Percentiles rank a stretch among this genome's conserved stretches.
phyloP scores from a whole-genome alignment of 306 rosid genomes.

The Rubus idaeus region DNA sequence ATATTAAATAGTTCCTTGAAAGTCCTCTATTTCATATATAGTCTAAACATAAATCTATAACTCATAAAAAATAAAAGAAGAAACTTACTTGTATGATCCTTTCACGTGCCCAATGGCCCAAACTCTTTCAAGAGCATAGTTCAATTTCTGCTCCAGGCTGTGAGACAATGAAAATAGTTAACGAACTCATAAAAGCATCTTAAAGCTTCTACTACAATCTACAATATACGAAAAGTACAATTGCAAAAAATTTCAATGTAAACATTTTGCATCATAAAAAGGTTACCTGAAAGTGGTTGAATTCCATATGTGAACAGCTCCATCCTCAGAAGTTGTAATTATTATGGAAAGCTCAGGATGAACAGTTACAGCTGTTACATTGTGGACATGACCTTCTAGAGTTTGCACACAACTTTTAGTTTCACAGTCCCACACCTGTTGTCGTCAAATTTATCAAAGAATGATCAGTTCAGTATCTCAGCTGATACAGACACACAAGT shows the following conservation, averaged over 20 bases:
- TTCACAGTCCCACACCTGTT: constrained; percentile 52
- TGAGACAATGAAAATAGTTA: constrained; percentile 9
- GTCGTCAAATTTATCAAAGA: not conserved
- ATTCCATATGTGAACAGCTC: constrained; percentile 50
- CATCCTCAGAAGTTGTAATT: constrained; percentile 61
- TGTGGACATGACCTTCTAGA: constrained; percentile 56
- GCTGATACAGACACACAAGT: not conserved
- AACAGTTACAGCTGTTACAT: constrained; percentile 46
- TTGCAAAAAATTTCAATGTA: not conserved
- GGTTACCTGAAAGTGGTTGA: constrained; percentile 36
- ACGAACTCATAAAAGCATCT: not conserved
- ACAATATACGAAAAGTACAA: not conserved
- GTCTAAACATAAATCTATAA: not conserved
- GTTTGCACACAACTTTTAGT: constrained; percentile 41
- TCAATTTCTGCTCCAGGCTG: constrained; percentile 44
- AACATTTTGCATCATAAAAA: not conserved
- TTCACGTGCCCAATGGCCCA: constrained; percentile 54
- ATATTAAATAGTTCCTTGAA: not conserved
- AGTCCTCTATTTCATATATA: not conserved
- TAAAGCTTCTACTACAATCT: not conserved
- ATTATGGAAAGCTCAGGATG: constrained; percentile 54
- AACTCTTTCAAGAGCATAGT: constrained; percentile 56
- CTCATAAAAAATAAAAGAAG: not conserved
- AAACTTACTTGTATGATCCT: constrained; percentile 47
- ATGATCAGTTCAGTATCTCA: not conserved